Base-by-base conservation (phyloP, 805 yeast genomes). In the Candida xiaguanensis region DNA sequence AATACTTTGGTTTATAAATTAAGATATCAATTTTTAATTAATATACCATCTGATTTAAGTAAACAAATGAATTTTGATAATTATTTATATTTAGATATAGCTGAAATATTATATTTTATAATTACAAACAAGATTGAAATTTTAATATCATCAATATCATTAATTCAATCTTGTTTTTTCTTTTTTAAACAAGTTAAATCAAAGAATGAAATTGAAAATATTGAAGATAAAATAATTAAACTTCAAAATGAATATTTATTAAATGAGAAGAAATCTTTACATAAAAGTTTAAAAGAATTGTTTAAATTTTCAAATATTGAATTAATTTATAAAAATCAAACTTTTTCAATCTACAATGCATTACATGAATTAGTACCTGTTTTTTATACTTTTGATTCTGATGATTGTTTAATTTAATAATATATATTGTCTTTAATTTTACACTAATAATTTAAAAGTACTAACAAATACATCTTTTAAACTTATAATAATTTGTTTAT, bases 371-470 rank as follows among this genome's bases (percentile, higher is more conserved):
- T 24, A 14, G 23, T 34, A 15, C 22, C 36, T 2, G 8, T 38
- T 23, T 38, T 38, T 24, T 18, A 38, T 26, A 30, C 13, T 14
- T 31, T 24, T 30, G 40, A 37, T 18, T 8, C 13, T 8, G 39
- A 36, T 19, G 26, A 36, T n/a, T 12, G 26, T 12, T 15, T 36
- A 13, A 20, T 6, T 9, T 20, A 20, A 20, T 9, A 20, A n/a
- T n/a, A n/a, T n/a, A n/a, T n/a, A n/a, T n/a, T n/a, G n/a, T n/a
- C n/a, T n/a, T n/a, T n/a, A n/a, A n/a, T n/a, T n/a, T n/a, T 36
- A 41, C 22, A 36, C 11, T 29, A 41, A 41, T 13, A 32, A 22
- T 16, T 37, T 34, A 36, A 39, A 24, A 3, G 41, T 33, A 12
- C 25, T 28, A 14, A 30, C 32, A 12, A 39, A 12, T 5, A 40